Percentiles rank a stretch among this genome's conserved stretches.
Conservation (phyloP, 2,329 filamentous ascomycete species). For the Alternaria sp. region DNA sequence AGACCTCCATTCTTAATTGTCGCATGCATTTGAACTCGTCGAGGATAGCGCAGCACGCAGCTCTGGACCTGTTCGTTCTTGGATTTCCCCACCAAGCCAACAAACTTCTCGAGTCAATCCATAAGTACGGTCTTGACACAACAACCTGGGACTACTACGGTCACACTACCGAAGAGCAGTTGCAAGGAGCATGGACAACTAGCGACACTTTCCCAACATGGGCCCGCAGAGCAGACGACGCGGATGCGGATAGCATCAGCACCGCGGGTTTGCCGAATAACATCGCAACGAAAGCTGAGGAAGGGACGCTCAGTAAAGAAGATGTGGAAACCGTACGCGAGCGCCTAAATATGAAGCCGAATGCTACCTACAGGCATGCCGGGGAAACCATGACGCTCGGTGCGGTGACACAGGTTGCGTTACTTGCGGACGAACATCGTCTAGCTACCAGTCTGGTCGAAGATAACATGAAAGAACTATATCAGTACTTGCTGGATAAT, state of each 20-base stretch:
- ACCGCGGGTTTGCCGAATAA: not conserved
- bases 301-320: not conserved
- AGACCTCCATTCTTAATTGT: not conserved
- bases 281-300: not conserved
- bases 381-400: not conserved
- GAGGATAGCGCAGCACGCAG: not conserved
- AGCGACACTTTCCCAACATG: not conserved
- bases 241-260: too few relatives aligned
- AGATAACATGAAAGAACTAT: not conserved
- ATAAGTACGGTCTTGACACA: not conserved
- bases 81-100: slow-evolving; percentile 1
- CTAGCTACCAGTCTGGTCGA: not conserved
- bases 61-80: slow-evolving; percentile 4
- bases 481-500: not conserved
- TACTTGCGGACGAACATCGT: not conserved
- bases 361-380: not conserved
- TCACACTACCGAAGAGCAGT: too few relatives aligned
- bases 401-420: not conserved
- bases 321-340: not conserved
- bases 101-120: not conserved
- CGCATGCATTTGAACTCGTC: not conserved
- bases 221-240: too few relatives aligned
- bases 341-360: not conserved
- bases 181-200: not conserved
- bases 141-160: too few relatives aligned